Percentiles rank a stretch among this genome's conserved stretches.
Conservation (phyloP, 208 protist species). For the Crithidia brevicula region DNA sequence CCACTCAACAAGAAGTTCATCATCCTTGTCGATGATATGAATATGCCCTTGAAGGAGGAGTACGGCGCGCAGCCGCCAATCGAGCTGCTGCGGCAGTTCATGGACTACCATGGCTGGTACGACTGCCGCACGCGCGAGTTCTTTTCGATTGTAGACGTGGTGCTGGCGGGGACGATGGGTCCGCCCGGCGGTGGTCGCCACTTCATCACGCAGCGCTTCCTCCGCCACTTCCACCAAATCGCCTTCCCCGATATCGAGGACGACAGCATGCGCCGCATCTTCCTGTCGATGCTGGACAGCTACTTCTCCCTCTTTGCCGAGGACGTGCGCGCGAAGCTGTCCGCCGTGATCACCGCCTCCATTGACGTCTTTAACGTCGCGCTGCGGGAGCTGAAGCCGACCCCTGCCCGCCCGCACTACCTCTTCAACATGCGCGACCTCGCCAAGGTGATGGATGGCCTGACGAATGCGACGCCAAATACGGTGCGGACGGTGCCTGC, state of each 20-base stretch:
- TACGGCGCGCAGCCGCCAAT: slow-evolving; percentile 99
- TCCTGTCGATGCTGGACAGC: slow-evolving; percentile 94
- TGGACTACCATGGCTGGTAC: slow-evolving; percentile 98
- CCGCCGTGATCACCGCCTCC: slow-evolving; percentile 90
- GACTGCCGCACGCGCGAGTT: slow-evolving; percentile 95
- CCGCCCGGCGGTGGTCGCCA: slow-evolving; percentile 97
- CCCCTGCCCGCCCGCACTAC: slow-evolving; percentile 98
- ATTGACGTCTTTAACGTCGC: slow-evolving; percentile 97
- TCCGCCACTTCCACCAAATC: slow-evolving; percentile 99
- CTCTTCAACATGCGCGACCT: slow-evolving; percentile 99
- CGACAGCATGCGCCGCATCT: slow-evolving; percentile 96
- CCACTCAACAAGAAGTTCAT: slow-evolving; percentile 97
- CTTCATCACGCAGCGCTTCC: slow-evolving; percentile 95
- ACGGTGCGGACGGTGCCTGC: slow-evolving; percentile 48
- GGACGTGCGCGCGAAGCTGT: slow-evolving; percentile 74
- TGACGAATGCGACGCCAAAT: slow-evolving; percentile 86
- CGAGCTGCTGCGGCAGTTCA: slow-evolving; percentile 98
- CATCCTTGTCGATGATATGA: slow-evolving; percentile 98
- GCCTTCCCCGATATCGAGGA: slow-evolving; percentile 96
- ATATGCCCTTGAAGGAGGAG: slow-evolving; percentile 98
- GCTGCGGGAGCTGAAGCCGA: slow-evolving; percentile 95
- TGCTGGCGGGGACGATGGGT: slow-evolving; percentile 96
- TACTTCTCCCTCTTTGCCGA: slow-evolving; percentile 92
- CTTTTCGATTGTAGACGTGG: slow-evolving; percentile 96
- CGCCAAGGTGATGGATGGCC: slow-evolving; percentile 97